These are phyloP conservation scores for Saraca asoca DNA, from an alignment of 331 rosid genomes.

Conservation along the genomic window DNA sequence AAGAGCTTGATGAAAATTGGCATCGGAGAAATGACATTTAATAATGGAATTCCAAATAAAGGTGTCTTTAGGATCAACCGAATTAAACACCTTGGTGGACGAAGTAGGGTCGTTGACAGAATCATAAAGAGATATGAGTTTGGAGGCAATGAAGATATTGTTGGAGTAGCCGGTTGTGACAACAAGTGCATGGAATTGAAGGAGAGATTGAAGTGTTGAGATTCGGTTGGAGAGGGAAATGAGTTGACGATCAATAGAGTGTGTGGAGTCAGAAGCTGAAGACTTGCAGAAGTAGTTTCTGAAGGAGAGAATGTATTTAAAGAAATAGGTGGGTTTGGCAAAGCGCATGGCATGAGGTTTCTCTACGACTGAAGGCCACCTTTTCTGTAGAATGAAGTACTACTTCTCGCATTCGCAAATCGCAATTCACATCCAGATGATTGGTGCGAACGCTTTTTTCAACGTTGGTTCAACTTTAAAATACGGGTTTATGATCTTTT, in stretches of 20 bases:
- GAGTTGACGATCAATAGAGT: conserved; percentile 36
- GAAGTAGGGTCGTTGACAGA: conserved; percentile 43
- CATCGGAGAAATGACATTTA: conserved; percentile 65
- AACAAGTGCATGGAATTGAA: conserved; percentile 56
- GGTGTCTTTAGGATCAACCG: conserved; percentile 49
- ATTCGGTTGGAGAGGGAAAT: conserved; percentile 46
- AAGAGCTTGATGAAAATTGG: conserved; percentile 42
- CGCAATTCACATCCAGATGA: too few relatives aligned
- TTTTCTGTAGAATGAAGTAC: too few relatives aligned
- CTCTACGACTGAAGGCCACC: too few relatives aligned
- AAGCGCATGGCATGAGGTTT: too few relatives aligned
- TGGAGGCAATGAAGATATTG: conserved; percentile 70
- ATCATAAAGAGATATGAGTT: conserved; percentile 69
- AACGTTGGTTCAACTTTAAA: too few relatives aligned
- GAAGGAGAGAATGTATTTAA: conserved; percentile 11
- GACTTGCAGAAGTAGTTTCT: conserved; percentile 3
- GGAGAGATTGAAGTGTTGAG: conserved; percentile 48
- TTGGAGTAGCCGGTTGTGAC: conserved; percentile 66
- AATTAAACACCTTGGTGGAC: conserved; percentile 47
- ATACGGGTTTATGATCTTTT: too few relatives aligned
- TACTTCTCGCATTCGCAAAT: too few relatives aligned
- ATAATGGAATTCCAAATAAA: conserved; percentile 80
- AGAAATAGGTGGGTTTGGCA: not conserved
- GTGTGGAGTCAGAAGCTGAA: conserved; percentile 22
- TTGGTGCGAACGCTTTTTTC: too few relatives aligned